These are phyloP conservation scores for Thielaviopsis populi DNA, from an alignment of 2,329 filamentous ascomycete species.

Conservation along the genomic window DNA sequence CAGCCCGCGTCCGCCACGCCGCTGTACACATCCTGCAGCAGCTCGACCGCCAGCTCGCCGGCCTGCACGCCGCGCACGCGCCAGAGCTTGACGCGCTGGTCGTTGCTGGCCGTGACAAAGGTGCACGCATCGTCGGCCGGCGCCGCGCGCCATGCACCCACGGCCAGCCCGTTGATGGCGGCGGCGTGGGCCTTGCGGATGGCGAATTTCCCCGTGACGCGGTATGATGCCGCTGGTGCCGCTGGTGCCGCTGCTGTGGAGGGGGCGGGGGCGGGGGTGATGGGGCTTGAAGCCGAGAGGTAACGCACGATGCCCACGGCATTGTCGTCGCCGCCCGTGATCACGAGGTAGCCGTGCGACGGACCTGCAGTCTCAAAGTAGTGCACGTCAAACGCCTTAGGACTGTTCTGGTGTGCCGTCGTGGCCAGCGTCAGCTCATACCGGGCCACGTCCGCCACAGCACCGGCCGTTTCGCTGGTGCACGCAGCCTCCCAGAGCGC, in stretches of 20 bases:
- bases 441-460: slow-evolving; percentile 7
- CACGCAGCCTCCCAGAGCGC: slow-evolving; percentile 39
- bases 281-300: slow-evolving; percentile 3
- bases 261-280: slow-evolving; percentile 3
- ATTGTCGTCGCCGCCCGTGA: slow-evolving; percentile 83
- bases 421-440: slow-evolving; percentile 24
- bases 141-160: neutral
- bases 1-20: slow-evolving; percentile 46
- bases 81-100: slow-evolving; percentile 47
- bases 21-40: slow-evolving; percentile 39
- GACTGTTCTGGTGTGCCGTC: slow-evolving; percentile 61
- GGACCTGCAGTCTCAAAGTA: slow-evolving; percentile 52
- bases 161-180: slow-evolving; percentile 45
- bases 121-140: neutral
- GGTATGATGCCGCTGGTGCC: slow-evolving; percentile 32
- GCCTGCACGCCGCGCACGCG: slow-evolving; percentile 21
- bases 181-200: slow-evolving; percentile 53
- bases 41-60: slow-evolving; percentile 22
- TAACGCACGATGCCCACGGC: slow-evolving; percentile 38
- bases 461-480: neutral
- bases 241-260: slow-evolving; percentile 54
- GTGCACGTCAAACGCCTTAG: slow-evolving; percentile 50
- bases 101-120: slow-evolving; percentile 38
- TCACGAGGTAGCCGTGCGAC: slow-evolving; percentile 37
- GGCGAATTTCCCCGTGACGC: slow-evolving; percentile 12